phyloP scores from a whole-genome alignment of 2,329 filamentous ascomycete genomes.

The Boeremia lycopersici region DNA sequence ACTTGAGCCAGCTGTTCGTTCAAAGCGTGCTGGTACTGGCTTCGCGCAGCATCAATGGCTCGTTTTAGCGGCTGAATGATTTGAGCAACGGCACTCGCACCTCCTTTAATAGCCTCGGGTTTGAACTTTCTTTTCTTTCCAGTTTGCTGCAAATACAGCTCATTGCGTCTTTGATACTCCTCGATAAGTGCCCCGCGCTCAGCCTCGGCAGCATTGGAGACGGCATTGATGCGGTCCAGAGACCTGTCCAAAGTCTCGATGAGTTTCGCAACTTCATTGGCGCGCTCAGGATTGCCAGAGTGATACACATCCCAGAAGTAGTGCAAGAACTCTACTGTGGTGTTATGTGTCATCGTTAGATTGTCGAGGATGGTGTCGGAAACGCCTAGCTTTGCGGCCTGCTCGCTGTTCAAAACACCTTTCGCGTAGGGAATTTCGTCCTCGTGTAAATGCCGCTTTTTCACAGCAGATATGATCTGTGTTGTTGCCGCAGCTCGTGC shows the following conservation, averaged over 20 bases:
- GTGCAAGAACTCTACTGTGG: slow-evolving; percentile 92
- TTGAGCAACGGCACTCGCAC: slow-evolving; percentile 74
- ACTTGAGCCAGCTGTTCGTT: slow-evolving; percentile 58
- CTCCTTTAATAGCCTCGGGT: slow-evolving; percentile 72
- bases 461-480: slow-evolving; percentile 70
- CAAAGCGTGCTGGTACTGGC: slow-evolving; percentile 73
- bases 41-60: slow-evolving; percentile 72
- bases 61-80: slow-evolving; percentile 76
- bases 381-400: slow-evolving; percentile 43
- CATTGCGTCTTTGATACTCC: slow-evolving; percentile 70
- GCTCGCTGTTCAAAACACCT: slow-evolving; percentile 31
- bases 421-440: slow-evolving; percentile 44
- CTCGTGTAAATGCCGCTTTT: slow-evolving; percentile 65
- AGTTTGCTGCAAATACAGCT: slow-evolving; percentile 72
- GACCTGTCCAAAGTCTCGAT: slow-evolving; percentile 82
- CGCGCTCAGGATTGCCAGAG: slow-evolving; percentile 82
- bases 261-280: slow-evolving; percentile 79
- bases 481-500: slow-evolving; percentile 68
- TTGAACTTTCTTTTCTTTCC: slow-evolving; percentile 76
- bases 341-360: slow-evolving; percentile 81
- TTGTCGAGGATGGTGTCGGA: slow-evolving; percentile 62
- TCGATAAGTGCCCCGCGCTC: slow-evolving; percentile 72
- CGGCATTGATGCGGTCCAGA: slow-evolving; percentile 76
- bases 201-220: slow-evolving; percentile 78
- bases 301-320: slow-evolving; percentile 96